Evolutionary conservation across 371 early-diverging fungal species (phyloP), one percentile per base, ranked within the genome.

Genomic region (Dinochytrium kinnereticum): DNA sequence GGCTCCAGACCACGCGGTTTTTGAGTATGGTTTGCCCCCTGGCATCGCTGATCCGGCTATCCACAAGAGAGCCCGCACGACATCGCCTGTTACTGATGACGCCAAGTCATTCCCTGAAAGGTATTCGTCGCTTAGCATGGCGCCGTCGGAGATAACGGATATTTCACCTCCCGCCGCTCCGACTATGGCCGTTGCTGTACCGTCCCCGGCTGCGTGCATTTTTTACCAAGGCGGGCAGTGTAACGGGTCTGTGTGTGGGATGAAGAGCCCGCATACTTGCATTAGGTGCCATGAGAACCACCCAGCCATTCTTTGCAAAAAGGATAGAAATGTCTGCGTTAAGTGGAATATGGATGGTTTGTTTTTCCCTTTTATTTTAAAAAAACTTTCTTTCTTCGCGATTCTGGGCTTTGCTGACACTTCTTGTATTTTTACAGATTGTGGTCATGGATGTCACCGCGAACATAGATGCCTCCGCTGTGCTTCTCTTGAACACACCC

Each of bases 381-480:
- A 57, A 2, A 19, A 2, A 38, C 26, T 7, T 44, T 37, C 38
- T 73, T 66, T 57, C 30, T 28, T 38, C 37, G n/a, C 26, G 57
- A 21, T 71, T 2, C 51, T 19, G 40, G 24, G 31, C 50, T 5
- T 50, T 49, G 24, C 19, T 26, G 19, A n/a, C 39, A 59, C 26
- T 30, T 74, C 15, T 39, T n/a, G 17, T 75, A n/a, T 31, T 30
- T 39, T 44, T 21, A n/a, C 24, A 70, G 77, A 80, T 34, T 77
- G 77, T 51, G 68, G 36, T 30, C 26, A 50, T 17, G 67, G 37
- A 2, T 80, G 80, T 66, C 72, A 76, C 36, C 72, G 80, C 21
- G 80, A 80, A 65, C 80, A 80, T 59, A 53, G 80, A n/a, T 80
- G 80, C 64, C 74, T 80, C 19, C 72, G 80, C 17, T 80, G 80